These are phyloP conservation scores for Magnaporthiopsis incrustans DNA, from an alignment of 2,329 filamentous ascomycete species.

Conservation along the genomic window DNA sequence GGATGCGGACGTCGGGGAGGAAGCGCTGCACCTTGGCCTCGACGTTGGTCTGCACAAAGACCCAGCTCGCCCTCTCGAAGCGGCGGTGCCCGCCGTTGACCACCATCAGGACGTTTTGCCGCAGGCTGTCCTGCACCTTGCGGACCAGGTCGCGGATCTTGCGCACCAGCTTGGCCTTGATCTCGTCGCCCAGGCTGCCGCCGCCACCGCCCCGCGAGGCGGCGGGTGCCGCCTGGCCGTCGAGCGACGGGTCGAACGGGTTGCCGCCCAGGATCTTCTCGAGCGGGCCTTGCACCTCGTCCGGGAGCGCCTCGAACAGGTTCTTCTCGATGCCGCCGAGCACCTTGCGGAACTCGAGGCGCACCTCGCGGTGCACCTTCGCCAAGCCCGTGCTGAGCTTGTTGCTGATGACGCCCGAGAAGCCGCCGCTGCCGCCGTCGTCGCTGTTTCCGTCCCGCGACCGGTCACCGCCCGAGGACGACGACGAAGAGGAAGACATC, in stretches of 20 bases:
- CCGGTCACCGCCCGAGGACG: slow-evolving; percentile 14
- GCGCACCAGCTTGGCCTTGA: slow-evolving; percentile 33
- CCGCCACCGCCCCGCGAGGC: slow-evolving; percentile 23
- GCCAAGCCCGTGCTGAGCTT: slow-evolving; percentile 37
- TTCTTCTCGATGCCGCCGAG: slow-evolving; percentile 36
- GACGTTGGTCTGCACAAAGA: slow-evolving; percentile 37
- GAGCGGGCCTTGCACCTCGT: slow-evolving; percentile 32
- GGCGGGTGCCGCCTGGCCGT: slow-evolving; percentile 14
- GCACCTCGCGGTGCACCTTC: slow-evolving; percentile 34
- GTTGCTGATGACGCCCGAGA: slow-evolving; percentile 37
- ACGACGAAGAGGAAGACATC: slow-evolving; percentile 21
- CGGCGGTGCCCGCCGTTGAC: slow-evolving; percentile 39
- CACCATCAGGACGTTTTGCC: slow-evolving; percentile 33
- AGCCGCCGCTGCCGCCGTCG: slow-evolving; percentile 25
- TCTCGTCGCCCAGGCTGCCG: slow-evolving; percentile 28
- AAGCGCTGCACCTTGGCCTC: slow-evolving; percentile 38
- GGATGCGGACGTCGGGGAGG: slow-evolving; percentile 35
- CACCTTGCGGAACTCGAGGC: slow-evolving; percentile 36
- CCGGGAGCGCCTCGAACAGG: slow-evolving; percentile 35
- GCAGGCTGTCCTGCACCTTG: slow-evolving; percentile 37
- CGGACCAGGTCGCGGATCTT: slow-evolving; percentile 35
- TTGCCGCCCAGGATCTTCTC: slow-evolving; percentile 39
- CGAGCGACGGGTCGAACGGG: slow-evolving; percentile 35
- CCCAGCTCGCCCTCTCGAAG: slow-evolving; percentile 37
- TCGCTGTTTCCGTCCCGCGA: slow-evolving; percentile 16